Base-by-base conservation (phyloP, 1,284 basidiomycete species). In the Ceratobasidium sp. region DNA sequence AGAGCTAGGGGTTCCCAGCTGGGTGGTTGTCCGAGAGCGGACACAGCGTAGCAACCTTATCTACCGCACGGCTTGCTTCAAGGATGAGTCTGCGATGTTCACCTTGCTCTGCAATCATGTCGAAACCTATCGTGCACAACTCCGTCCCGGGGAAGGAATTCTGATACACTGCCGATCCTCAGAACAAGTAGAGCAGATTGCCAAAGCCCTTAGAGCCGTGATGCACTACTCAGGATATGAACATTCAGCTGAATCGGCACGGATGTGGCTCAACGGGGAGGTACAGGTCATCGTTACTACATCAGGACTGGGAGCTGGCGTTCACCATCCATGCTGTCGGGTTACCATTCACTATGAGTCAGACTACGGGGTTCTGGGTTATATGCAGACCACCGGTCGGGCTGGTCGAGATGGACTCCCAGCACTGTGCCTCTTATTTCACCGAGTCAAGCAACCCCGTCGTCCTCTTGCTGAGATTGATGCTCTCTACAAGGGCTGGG, bases 31-130 rank as follows among this genome's bases (percentile, higher is more conserved):
- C 5, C 66, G 66, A 10, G 66, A 68, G 46, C 4, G 3, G 20
- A 68, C 66, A 23, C 66, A 68, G 44, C 66, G 66, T 26, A 20
- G 15, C 3, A 68, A 68, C n/a, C 20, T 68, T 10, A n/a, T 7
- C 6, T 68, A 51, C 26, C 44, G 49, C 26, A 68, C 49, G 7
- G 44, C 44, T 9, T 2, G 10, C 9, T 68, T 46, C 44, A 26
- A 10, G n/a, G 20, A 26, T 18, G 6, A 6, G 9, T 7, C n/a
- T 23, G n/a, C 10, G 2, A 28, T 44, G 5, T 2, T 5, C 18
- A 12, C 23, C n/a, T n/a, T 5, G 10, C 33, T 68, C n/a, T 26
- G n/a, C 12, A 23, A 18, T 6, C 66, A 68, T 13, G 44, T 49
- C 44, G 28, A 68, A 26, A 9, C 2, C 3, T 68, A 46, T 33